Conservation (phyloP, 2,329 filamentous ascomycete genomes). For the Aspergillus transmontanensis region DNA sequence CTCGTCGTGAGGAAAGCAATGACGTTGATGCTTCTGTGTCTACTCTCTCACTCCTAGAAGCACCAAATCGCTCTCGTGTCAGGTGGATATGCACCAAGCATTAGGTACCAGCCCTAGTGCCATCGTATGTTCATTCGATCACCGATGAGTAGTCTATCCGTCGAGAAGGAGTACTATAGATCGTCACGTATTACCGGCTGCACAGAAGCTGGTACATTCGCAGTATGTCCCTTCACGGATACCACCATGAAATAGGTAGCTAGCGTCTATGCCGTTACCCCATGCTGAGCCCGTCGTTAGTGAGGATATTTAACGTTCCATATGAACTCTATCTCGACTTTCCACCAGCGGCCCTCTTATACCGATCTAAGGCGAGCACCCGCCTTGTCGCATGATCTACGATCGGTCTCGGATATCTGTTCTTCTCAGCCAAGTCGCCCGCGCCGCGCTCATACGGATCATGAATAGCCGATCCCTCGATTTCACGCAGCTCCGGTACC, state of each 20-base stretch:
- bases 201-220: too few relatives aligned
- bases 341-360: constrained; percentile 59
- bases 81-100: too few relatives aligned
- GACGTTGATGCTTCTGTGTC: too few relatives aligned
- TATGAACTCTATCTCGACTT: not conserved
- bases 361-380: constrained; percentile 67
- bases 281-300: not conserved
- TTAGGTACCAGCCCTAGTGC: too few relatives aligned
- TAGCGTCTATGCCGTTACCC: not conserved
- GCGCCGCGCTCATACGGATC: constrained; percentile 74
- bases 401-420: constrained; percentile 73
- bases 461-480: constrained; percentile 72
- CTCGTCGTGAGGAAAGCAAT: too few relatives aligned
- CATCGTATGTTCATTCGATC: not conserved
- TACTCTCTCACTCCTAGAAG: too few relatives aligned
- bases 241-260: too few relatives aligned
- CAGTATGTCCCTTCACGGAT: too few relatives aligned
- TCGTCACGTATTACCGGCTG: too few relatives aligned
- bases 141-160: not conserved
- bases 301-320: too few relatives aligned
- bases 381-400: constrained; percentile 73
- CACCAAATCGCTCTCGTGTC: too few relatives aligned
- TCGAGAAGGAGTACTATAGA: not conserved
- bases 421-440: constrained; percentile 60
- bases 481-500: constrained; percentile 71